Base-by-base conservation (phyloP, 371 early-diverging fungal genomes). In the Apophysomyces sp. region DNA sequence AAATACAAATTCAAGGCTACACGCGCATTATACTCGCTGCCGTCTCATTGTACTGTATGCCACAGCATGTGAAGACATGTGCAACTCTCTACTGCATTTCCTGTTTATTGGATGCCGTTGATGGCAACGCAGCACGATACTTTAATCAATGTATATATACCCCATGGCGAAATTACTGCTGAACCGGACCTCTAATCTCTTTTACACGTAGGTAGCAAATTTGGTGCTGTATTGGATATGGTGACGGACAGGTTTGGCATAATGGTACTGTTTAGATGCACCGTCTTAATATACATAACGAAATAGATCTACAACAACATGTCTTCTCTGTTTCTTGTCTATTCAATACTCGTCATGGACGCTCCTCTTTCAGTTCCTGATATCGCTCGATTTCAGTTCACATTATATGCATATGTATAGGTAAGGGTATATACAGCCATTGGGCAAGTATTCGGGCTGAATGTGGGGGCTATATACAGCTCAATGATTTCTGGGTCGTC, bases 341-440 rank as follows among this genome's bases (percentile, higher is more conserved):
- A 67, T 82, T 28, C 70, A 78, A 32, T 91, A 93, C 67, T 88
- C 92, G 5, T 26, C 56, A 4, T 89, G 86, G 72, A 84, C 93
- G 13, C 74, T 94, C 6, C 54, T 92, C 26, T 96, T 96, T 68
- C 96, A 96, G 77, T 72, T 91, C 52, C 82, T 98, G 59, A 91
- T 96, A 65, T 88, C 94, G 2, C 82, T 98, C 55, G 98, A 98
- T 67, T 86, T 98, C 39, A 91, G 91, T 68, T 92, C 93, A 60
- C 98, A 98, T 74, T 98, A 98, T 78, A 92, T 97, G 90, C 98
- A 98, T 65, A 98, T 98, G 97, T 95, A 95, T 75, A 87, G 92
- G 85, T 90, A 83, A 67, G 57, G 7, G 24, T 26, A 40, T 8
- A 12, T n/a, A 27, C 15, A 11, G 24, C 8, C n/a, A 5, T 13